Percentiles rank a stretch among this genome's conserved stretches.
These are phyloP conservation scores for Pachysandra terminalis DNA, from an alignment of 164 flowering plant species.

Conservation along the genomic window DNA sequence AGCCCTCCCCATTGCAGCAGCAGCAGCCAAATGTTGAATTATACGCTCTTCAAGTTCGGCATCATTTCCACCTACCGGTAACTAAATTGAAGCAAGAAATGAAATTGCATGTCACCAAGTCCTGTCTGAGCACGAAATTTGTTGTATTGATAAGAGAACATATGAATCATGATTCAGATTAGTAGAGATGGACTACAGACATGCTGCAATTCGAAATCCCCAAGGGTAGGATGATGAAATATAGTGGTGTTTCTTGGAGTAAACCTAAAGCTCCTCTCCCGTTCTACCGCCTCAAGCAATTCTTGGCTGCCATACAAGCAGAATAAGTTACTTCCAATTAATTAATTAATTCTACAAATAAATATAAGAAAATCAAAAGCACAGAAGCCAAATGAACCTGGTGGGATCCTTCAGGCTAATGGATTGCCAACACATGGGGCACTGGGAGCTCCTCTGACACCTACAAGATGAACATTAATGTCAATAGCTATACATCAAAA, in stretches of 20 bases:
- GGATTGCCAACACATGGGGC: slow-evolving; percentile 90
- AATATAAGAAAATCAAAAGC: neutral
- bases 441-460: slow-evolving; percentile 90
- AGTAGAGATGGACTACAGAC: slow-evolving; percentile 31
- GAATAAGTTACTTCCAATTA: slow-evolving; percentile 1
- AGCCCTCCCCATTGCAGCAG: slow-evolving; percentile 92
- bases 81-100: slow-evolving; percentile 33
- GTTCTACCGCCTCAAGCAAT: slow-evolving; percentile 73
- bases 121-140: too few species aligned
- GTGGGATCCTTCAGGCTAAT: slow-evolving; percentile 76
- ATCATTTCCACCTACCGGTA: slow-evolving; percentile 66
- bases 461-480: slow-evolving; percentile 28
- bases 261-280: slow-evolving; percentile 58
- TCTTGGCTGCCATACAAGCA: slow-evolving; percentile 59
- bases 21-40: slow-evolving; percentile 92
- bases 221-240: slow-evolving; percentile 82
- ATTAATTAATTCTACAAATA: neutral
- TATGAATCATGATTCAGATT: neutral
- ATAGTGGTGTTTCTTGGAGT: slow-evolving; percentile 59
- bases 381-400: slow-evolving; percentile 38
- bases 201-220: slow-evolving; percentile 76
- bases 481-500: neutral
- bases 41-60: slow-evolving; percentile 87
- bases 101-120: neutral
- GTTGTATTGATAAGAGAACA: neutral